Evolutionary conservation across 1,139 yeast genomes (phyloP), one percentile per base, ranked within the genome.

Genomic region (Maudiozyma humilis): DNA sequence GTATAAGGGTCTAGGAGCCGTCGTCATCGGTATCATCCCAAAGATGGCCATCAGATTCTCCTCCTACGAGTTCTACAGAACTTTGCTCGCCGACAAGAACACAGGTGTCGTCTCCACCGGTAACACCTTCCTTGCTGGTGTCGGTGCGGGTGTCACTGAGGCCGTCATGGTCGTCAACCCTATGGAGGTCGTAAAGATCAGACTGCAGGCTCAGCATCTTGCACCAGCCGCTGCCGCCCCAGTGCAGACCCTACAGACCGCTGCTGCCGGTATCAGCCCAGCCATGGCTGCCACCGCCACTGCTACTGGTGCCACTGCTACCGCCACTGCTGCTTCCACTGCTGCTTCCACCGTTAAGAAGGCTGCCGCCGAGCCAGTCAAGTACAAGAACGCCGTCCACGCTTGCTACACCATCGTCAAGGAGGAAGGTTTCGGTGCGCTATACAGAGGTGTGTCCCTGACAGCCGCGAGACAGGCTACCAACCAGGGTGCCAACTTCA

Each of bases 391-490:
- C 63, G 97, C 97, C 25, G 83, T 88, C 23, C 98, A 91, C 67
- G 93, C 95, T 43, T 81, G 87, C 35, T 82, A 81, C 62, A 72
- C 88, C 38, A 85, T 91, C 57, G 76, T 83, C 52, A 82, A 77
- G 59, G 96, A 89, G 67, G 98, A 91, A 71, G 98, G 98, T 40
- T 72, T 86, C 58, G 74, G 77, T 44, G 86, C 96, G 13, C 70
- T 91, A 49, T 91, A 91, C 73, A 76, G 96, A 64, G 98, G 98
- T 64, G 97, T 91, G 34, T 78, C 93, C 2, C 76, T 91, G 59
- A 91, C 98, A 30, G 96, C 96, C 40, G 95, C 95, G 19, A 82
- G 98, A 71, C 98, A 91, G 67, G 97, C 97, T 31, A 83, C 95
- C 48, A 91, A 91, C 72, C 98, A 91, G 69, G 98, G 97, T 71